A percentile compares a stretch with the other conserved stretches of the same genome.
Evolutionary conservation across 345 rosid species (phyloP).

Genomic region (Salix brachista): DNA sequence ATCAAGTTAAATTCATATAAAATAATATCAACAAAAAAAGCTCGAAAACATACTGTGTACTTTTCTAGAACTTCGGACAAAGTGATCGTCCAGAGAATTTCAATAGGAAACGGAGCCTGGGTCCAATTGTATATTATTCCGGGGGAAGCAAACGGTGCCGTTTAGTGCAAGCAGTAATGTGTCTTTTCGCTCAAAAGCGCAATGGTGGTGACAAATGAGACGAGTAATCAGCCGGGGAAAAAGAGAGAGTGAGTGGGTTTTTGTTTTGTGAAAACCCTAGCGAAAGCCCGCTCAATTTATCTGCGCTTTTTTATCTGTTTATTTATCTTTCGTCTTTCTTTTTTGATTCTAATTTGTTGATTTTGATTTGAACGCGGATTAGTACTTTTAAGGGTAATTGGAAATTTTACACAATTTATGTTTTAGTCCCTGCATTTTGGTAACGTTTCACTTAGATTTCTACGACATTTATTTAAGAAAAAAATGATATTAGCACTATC

Average conservation of each 20-base stretch:
- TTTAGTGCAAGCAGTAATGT: background rate
- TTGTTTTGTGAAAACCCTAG: conserved; percentile 1
- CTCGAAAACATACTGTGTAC: background rate
- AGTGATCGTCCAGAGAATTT: background rate
- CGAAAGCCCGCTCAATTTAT: background rate
- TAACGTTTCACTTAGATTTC: no score
- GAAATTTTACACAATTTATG: no score
- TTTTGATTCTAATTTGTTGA: background rate
- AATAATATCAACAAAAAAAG: background rate
- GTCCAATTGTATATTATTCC: background rate
- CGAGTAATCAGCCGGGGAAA: background rate
- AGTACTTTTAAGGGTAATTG: background rate
- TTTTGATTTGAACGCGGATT: background rate
- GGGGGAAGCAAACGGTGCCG: background rate
- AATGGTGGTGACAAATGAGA: background rate
- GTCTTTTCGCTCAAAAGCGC: background rate
- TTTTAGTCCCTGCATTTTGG: no score
- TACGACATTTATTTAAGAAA: no score
- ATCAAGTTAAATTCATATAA: background rate
- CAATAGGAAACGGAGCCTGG: background rate
- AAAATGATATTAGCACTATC: no score
- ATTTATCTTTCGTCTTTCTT: background rate
- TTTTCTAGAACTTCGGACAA: background rate
- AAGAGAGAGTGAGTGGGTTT: background rate
- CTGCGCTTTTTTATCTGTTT: background rate